These are phyloP conservation scores for Nicotiana tomentosiformis DNA, from an alignment of 257 asterid species.

Conservation along the genomic window DNA sequence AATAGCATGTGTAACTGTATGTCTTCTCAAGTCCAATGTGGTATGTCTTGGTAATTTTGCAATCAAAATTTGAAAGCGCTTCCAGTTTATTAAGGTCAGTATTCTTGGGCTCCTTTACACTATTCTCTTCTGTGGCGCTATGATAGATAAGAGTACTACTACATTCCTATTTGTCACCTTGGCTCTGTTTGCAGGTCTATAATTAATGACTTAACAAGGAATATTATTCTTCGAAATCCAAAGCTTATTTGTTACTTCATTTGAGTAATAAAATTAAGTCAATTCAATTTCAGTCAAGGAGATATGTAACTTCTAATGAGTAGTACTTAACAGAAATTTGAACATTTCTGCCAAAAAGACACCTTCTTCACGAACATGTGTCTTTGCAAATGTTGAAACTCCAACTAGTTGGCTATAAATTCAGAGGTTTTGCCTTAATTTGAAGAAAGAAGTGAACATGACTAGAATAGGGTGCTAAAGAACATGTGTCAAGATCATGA, in stretches of 20 bases:
- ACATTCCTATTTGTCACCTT: neutral
- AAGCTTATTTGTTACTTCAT: too few relatives aligned
- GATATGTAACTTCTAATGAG: too few relatives aligned
- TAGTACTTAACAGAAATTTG: too few relatives aligned
- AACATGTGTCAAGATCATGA: conserved; percentile 2
- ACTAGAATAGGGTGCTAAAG: conserved; percentile 8
- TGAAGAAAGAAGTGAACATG: conserved; percentile 8
- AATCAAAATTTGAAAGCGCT: neutral
- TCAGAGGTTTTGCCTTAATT: too few relatives aligned
- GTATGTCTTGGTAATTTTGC: neutral
- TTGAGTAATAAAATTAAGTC: too few relatives aligned
- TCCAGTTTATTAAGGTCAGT: neutral
- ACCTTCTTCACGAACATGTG: too few relatives aligned
- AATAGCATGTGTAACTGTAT: neutral
- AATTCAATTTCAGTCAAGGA: too few relatives aligned
- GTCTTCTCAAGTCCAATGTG: neutral
- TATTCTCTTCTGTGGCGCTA: neutral
- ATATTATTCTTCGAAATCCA: too few relatives aligned
- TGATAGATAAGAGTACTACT: neutral
- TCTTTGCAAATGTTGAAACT: too few relatives aligned
- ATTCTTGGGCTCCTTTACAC: neutral
- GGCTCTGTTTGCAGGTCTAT: neutral
- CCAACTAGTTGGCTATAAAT: too few relatives aligned
- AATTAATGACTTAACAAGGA: too few relatives aligned
- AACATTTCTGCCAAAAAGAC: too few relatives aligned